Percentiles rank a stretch among this genome's conserved stretches.
Conservation (phyloP, 371 early-diverging fungal genomes). For the Synchytrium microbalum region DNA sequence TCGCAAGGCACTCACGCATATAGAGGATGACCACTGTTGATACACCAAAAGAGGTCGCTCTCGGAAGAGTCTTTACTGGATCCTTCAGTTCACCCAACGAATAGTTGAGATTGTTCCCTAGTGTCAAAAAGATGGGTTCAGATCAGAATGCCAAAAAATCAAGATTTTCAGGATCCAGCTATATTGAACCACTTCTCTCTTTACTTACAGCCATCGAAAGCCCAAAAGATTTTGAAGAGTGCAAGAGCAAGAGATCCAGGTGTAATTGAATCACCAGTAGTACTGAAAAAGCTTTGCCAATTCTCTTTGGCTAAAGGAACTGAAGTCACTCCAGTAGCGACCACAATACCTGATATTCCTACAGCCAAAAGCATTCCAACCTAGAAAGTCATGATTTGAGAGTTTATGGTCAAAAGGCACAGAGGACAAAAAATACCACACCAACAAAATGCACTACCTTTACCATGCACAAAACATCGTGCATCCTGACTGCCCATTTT, state of each 20-base stretch:
- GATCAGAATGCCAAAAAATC: conserved; percentile 32
- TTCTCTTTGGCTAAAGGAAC: not conserved
- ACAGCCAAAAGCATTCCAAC: conserved; percentile 57
- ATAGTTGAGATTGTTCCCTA: conserved; percentile 76
- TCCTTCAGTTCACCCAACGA: conserved; percentile 76
- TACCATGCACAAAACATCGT: conserved; percentile 61
- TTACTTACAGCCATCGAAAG: conserved; percentile 34
- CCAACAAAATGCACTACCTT: conserved; percentile 34
- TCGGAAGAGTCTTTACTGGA: conserved; percentile 67
- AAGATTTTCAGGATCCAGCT: not conserved
- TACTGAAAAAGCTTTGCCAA: not conserved
- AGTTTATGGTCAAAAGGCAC: not conserved
- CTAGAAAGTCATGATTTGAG: conserved; percentile 36
- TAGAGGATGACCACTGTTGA: conserved; percentile 62
- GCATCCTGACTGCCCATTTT: conserved; percentile 59
- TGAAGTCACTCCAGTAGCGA: conserved; percentile 32
- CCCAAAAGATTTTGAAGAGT: conserved; percentile 36
- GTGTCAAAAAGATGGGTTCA: conserved; percentile 58
- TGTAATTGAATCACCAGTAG: not conserved
- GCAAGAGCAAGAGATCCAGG: not conserved
- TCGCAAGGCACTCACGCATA: no score
- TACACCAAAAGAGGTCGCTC: conserved; percentile 37
- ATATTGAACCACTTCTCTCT: not conserved
- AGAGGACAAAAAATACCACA: not conserved
- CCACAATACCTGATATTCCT: conserved; percentile 48